Conservation (phyloP, 1,284 basidiomycete species). For the Cutaneotrichosporon spelunceum region DNA sequence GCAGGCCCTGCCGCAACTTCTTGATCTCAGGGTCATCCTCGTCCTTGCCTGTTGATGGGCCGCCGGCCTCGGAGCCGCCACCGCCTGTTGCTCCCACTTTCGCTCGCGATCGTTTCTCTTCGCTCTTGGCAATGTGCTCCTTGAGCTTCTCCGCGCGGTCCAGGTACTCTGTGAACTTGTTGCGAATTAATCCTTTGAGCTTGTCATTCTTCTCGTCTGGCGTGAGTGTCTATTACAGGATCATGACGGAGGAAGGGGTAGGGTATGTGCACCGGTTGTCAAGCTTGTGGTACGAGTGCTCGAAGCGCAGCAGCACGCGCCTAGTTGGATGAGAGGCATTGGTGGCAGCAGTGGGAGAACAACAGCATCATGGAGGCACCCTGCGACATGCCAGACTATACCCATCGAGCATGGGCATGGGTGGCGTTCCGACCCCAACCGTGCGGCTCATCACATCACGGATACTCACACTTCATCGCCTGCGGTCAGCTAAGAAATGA, state of each 20-base stretch:
- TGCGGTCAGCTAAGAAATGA: slow-evolving; percentile 24
- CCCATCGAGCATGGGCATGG: neutral
- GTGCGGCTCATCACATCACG: neutral
- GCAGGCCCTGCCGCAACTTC: slow-evolving; percentile 84
- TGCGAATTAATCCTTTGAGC: slow-evolving; percentile 79
- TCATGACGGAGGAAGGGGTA: neutral
- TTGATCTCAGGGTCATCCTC: slow-evolving; percentile 88
- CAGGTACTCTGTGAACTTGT: slow-evolving; percentile 90
- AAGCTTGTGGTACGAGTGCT: neutral
- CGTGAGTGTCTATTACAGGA: neutral
- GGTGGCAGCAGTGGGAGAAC: too few species aligned
- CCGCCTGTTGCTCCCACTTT: slow-evolving; percentile 76
- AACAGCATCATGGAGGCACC: neutral
- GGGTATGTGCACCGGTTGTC: neutral
- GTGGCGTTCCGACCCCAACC: neutral
- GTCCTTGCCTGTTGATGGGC: slow-evolving; percentile 67
- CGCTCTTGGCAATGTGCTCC: slow-evolving; percentile 64
- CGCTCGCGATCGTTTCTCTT: slow-evolving; percentile 68
- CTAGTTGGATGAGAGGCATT: too few species aligned
- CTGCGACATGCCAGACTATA: too few species aligned
- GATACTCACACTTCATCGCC: slow-evolving; percentile 62
- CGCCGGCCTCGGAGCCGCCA: slow-evolving; percentile 60
- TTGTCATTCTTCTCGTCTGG: slow-evolving; percentile 95
- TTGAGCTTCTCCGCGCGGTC: slow-evolving; percentile 90
- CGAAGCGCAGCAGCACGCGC: neutral